phyloP scores from a whole-genome alignment of 2,329 filamentous ascomycete species.

The Ceratocystis harringtonii region DNA sequence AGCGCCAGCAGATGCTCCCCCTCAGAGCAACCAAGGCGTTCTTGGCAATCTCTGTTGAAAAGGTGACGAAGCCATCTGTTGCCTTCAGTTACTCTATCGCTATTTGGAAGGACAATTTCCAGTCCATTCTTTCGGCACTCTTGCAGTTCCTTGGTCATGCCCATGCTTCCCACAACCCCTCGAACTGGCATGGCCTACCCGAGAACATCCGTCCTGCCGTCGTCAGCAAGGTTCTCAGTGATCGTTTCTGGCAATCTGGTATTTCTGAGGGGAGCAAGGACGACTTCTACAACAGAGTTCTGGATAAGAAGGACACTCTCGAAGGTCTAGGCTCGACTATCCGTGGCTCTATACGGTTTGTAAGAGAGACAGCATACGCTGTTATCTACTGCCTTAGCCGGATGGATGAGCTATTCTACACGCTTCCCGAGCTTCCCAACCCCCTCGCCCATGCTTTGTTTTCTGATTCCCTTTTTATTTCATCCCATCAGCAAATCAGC shows the following conservation, averaged over 20 bases:
- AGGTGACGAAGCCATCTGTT: conserved; percentile 57
- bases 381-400: conserved; percentile 88
- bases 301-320: conserved; percentile 73
- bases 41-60: conserved; percentile 83
- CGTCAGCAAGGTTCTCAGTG: conserved; percentile 71
- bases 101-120: conserved; percentile 76
- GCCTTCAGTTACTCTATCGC: conserved; percentile 61
- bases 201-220: conserved; percentile 54
- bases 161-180: conserved; percentile 76
- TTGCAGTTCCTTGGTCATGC: conserved; percentile 78
- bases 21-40: conserved; percentile 81
- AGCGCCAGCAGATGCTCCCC: conserved; percentile 61
- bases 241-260: conserved; percentile 95
- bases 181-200: conserved; percentile 67
- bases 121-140: conserved; percentile 68
- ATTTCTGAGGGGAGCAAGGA: conserved; percentile 93
- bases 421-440: conserved; percentile 66
- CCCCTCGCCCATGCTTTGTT: conserved; percentile 77
- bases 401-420: conserved; percentile 77
- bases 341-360: conserved; percentile 71
- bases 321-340: conserved; percentile 92
- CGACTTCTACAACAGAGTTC: conserved; percentile 86
- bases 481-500: conserved; percentile 87
- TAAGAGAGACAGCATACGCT: conserved; percentile 85
- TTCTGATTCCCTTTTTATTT: conserved; percentile 64